These are phyloP conservation scores for Mucor mucedo DNA, from an alignment of 371 early-diverging fungal species.

Conservation along the genomic window DNA sequence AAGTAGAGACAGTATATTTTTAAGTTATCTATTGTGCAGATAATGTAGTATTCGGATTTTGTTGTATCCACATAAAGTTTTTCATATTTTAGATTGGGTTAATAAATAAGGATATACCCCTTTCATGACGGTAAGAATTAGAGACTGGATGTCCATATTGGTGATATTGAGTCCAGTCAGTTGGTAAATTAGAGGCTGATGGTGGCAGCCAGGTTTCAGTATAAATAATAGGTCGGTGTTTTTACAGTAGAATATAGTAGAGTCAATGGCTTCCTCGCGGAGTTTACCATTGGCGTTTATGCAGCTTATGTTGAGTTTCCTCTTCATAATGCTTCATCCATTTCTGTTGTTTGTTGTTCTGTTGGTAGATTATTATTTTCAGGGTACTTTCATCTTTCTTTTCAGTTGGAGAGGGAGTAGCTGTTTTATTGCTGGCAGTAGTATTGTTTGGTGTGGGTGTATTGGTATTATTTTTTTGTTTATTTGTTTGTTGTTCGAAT, in stretches of 20 bases:
- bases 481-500: no score
- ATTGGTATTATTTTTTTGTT: no score
- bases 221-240: constrained; percentile 18
- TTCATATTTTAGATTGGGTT: background rate
- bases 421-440: no score
- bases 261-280: constrained; percentile 10
- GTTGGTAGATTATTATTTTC: no score
- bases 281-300: constrained; percentile 15
- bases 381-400: no score
- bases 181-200: background rate
- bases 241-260: background rate
- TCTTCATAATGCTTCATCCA: background rate
- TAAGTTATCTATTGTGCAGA: no score
- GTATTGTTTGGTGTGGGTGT: no score
- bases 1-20: no score
- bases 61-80: constrained; percentile 1
- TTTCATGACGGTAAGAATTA: background rate
- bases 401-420: no score
- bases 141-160: constrained; percentile 12
- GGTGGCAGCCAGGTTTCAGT: constrained; percentile 29
- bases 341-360: background rate
- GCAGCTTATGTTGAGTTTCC: constrained; percentile 5
- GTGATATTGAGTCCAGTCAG: constrained; percentile 23
- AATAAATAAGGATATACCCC: constrained; percentile 14
- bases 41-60: background rate